Conservation (phyloP, 2,329 filamentous ascomycete genomes). For the Rhinocladiella similis region DNA sequence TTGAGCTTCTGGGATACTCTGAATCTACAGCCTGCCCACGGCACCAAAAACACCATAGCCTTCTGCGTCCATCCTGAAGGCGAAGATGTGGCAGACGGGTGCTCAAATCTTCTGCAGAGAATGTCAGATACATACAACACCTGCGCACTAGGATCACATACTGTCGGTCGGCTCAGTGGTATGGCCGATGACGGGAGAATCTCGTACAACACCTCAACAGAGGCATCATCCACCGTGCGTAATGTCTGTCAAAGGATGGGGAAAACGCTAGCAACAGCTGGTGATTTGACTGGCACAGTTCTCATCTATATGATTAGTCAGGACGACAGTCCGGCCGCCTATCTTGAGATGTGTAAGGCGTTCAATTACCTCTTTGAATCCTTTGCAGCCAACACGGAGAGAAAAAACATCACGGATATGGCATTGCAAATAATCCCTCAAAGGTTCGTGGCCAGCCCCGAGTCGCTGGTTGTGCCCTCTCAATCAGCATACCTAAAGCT, state of each 20-base stretch:
- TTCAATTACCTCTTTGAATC: conserved; percentile 59
- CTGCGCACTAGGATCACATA: conserved; percentile 57
- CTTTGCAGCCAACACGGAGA: conserved; percentile 38
- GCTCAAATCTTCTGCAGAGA: conserved; percentile 54
- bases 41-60: conserved; percentile 57
- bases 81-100: conserved; percentile 45
- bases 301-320: conserved; percentile 61
- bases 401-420: conserved; percentile 44
- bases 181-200: conserved; percentile 40
- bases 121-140: conserved; percentile 56
- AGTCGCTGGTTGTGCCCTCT: conserved; percentile 53
- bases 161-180: conserved; percentile 42
- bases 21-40: conserved; percentile 56
- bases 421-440: conserved; percentile 61
- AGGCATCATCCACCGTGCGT: conserved; percentile 32
- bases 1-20: conserved; percentile 63
- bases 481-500: conserved; percentile 50
- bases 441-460: conserved; percentile 53
- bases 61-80: conserved; percentile 57
- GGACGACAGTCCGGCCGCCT: conserved; percentile 43
- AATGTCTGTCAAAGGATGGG: conserved; percentile 40
- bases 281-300: conserved; percentile 42
- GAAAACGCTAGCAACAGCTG: conserved; percentile 35
- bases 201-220: conserved; percentile 37
- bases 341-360: conserved; percentile 53